Evolutionary conservation across 352 stramenopile species (phyloP).

Genomic region (Pythium volutum): DNA sequence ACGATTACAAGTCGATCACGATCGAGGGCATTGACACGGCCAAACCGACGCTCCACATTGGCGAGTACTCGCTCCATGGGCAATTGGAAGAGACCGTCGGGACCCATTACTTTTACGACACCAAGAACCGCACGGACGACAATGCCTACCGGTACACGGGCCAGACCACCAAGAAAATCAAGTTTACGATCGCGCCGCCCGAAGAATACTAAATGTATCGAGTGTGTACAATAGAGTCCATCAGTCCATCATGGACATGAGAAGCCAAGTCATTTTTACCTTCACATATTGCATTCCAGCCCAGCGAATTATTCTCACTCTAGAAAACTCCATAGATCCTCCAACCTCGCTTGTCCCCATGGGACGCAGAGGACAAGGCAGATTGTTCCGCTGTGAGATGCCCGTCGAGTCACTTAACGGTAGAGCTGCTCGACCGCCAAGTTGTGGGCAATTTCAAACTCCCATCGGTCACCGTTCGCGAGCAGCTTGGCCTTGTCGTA

Average conservation of each 20-base stretch:
- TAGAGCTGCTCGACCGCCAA: constrained; percentile 98
- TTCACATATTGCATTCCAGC: constrained; percentile 19
- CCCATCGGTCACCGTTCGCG: constrained; percentile 99
- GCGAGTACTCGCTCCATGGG: constrained; percentile 66
- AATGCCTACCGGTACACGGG: constrained; percentile 57
- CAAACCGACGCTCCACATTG: constrained; percentile 60
- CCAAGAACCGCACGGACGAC: constrained; percentile 34
- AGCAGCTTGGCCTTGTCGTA: constrained; percentile 99
- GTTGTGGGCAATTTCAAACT: constrained; percentile 99
- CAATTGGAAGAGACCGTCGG: constrained; percentile 72
- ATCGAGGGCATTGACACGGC: constrained; percentile 75
- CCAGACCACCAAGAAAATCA: constrained; percentile 77
- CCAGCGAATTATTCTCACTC: neutral
- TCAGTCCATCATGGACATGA: no score
- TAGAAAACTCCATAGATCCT: neutral
- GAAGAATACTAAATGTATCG: constrained; percentile 45
- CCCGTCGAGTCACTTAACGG: constrained; percentile 74
- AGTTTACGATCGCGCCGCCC: constrained; percentile 73
- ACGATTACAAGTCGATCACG: constrained; percentile 58
- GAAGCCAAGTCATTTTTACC: neutral
- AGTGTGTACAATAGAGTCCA: neutral
- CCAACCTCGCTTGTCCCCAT: neutral
- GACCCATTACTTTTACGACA: constrained; percentile 83
- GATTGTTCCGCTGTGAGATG: neutral
- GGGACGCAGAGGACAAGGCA: neutral